A percentile compares a stretch with the other conserved stretches of the same genome.
These are phyloP conservation scores for Aspergillus ostianus DNA, from an alignment of 495 filamentous ascomycete species.

Conservation along the genomic window DNA sequence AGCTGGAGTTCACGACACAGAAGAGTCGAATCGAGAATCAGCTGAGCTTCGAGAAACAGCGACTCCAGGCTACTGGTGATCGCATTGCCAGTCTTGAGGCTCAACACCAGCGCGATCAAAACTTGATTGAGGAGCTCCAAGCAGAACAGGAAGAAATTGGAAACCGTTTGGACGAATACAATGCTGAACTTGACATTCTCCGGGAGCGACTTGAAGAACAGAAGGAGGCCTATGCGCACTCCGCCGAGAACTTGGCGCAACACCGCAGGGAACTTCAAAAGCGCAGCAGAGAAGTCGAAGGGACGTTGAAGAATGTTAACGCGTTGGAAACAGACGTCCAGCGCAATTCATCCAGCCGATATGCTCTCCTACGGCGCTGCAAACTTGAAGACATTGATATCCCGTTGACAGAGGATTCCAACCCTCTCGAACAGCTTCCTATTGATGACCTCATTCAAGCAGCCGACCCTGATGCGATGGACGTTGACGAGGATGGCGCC, in stretches of 20 bases:
- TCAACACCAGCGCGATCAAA: constrained; percentile 61
- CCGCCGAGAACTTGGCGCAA: constrained; percentile 72
- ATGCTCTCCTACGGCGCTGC: constrained; percentile 80
- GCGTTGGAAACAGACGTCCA: constrained; percentile 79
- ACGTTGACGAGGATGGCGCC: constrained; percentile 67
- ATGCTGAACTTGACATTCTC: constrained; percentile 74
- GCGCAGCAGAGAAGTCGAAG: constrained; percentile 77
- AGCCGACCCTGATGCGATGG: constrained; percentile 75
- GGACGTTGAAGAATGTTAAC: constrained; percentile 71
- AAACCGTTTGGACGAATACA: constrained; percentile 65
- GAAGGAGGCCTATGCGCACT: constrained; percentile 62
- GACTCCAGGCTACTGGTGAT: constrained; percentile 63
- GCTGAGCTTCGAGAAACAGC: constrained; percentile 72
- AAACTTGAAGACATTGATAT: constrained; percentile 91
- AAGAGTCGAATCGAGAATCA: constrained; percentile 77
- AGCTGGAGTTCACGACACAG: constrained; percentile 80
- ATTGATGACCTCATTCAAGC: constrained; percentile 78
- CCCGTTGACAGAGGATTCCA: constrained; percentile 73
- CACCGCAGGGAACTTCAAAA: constrained; percentile 83
- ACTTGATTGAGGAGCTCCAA: constrained; percentile 66
- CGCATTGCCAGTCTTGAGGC: constrained; percentile 67
- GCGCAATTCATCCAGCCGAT: constrained; percentile 76
- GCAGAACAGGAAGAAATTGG: constrained; percentile 71
- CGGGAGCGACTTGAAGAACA: constrained; percentile 67
- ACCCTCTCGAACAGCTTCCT: constrained; percentile 74